Evolutionary conservation across 192 early-diverging fungal species (phyloP).

Genomic region (Podochytrium sp.): DNA sequence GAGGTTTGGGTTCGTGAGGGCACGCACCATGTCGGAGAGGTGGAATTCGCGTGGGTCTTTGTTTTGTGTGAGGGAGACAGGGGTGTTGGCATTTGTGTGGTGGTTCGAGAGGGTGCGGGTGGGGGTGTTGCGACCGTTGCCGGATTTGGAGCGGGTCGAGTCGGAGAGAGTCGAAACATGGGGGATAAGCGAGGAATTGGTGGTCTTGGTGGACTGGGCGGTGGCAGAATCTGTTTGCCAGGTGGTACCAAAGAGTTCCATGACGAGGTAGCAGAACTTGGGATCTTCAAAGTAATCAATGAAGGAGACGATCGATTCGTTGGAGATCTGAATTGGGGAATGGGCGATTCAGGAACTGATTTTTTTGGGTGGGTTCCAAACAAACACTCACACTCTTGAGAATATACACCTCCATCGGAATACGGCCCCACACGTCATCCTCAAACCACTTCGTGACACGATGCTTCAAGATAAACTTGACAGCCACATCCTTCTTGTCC

Average conservation of each 20-base stretch:
- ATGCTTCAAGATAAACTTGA: constrained; percentile 58
- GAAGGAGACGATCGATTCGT: constrained; percentile 49
- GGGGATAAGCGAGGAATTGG: constrained; percentile 19
- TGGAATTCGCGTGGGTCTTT: too few species aligned
- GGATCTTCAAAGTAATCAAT: constrained; percentile 48
- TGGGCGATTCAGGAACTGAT: neutral
- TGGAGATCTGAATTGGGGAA: constrained; percentile 27
- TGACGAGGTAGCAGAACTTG: constrained; percentile 52
- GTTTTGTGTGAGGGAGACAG: too few species aligned
- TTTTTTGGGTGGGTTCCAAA: too few species aligned
- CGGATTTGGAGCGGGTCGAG: constrained; percentile 32
- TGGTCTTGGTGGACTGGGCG: too few species aligned
- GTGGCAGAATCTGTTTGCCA: constrained; percentile 7
- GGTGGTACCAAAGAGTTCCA: constrained; percentile 53
- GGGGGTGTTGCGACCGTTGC: constrained; percentile 22
- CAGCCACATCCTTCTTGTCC: constrained; percentile 43
- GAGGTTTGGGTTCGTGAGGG: too few species aligned
- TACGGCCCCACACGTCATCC: constrained; percentile 39
- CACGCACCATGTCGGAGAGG: too few species aligned
- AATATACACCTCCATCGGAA: constrained; percentile 54
- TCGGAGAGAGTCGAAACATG: constrained; percentile 41
- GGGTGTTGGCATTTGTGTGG: too few species aligned
- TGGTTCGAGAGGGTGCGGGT: too few species aligned
- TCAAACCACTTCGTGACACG: constrained; percentile 41
- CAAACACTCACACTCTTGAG: constrained; percentile 46